phyloP scores from a whole-genome alignment of 2,329 filamentous ascomycete species.

The Polychaeton citri region DNA sequence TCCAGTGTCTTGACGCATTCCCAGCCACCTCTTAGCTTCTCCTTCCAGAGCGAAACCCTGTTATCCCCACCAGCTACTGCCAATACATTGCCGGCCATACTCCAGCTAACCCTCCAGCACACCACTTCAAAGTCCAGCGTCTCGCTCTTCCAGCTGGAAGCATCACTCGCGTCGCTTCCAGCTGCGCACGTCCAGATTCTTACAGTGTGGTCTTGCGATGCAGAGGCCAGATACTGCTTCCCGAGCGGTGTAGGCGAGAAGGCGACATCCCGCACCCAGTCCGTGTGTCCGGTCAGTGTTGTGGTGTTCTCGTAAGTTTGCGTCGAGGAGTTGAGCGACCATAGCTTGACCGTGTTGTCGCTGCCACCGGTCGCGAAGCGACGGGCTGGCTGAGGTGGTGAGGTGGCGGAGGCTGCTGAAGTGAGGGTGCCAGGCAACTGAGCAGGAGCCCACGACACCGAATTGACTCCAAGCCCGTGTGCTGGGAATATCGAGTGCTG shows the following conservation, averaged over 20 bases:
- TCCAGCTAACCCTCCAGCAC: conserved; percentile 96
- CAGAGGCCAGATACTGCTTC: conserved; percentile 92
- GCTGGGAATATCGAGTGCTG: conserved; percentile 80
- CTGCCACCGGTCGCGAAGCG: conserved; percentile 90
- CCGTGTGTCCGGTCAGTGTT: conserved; percentile 68
- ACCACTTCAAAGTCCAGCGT: conserved; percentile 77
- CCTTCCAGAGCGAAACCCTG: conserved; percentile 96
- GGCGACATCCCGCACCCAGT: conserved; percentile 96
- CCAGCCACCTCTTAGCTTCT: conserved; percentile 93
- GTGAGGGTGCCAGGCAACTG: conserved; percentile 73
- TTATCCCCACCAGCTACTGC: conserved; percentile 91
- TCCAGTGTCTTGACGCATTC: conserved; percentile 95
- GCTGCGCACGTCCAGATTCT: conserved; percentile 71
- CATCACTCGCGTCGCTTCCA: conserved; percentile 23
- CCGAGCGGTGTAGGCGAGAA: conserved; percentile 93
- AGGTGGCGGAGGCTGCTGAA: conserved; percentile 42
- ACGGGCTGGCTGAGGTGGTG: conserved; percentile 42
- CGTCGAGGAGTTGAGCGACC: conserved; percentile 55
- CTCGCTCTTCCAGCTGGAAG: conserved; percentile 71
- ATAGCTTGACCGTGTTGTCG: conserved; percentile 88
- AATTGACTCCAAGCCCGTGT: conserved; percentile 89
- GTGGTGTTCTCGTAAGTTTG: conserved; percentile 28
- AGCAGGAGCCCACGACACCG: conserved; percentile 86
- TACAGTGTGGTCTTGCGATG: conserved; percentile 92
- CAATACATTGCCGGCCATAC: conserved; percentile 87